phyloP scores from a whole-genome alignment of 768 basidiomycete species.

The Suillus alpinus region DNA sequence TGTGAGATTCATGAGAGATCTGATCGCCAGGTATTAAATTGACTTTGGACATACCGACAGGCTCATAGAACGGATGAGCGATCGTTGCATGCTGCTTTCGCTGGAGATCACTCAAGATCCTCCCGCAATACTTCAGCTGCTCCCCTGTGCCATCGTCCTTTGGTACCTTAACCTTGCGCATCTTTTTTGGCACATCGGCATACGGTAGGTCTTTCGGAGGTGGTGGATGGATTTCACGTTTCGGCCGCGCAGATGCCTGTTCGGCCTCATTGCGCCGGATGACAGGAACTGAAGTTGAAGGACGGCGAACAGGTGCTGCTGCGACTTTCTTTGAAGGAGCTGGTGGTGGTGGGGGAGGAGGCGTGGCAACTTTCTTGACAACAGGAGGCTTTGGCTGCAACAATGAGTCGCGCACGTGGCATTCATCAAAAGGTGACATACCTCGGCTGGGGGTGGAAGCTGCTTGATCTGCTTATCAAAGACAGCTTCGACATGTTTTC shows the following conservation, averaged over 20 bases:
- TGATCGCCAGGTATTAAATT: background rate
- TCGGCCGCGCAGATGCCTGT: constrained; percentile 68
- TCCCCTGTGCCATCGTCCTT: constrained; percentile 72
- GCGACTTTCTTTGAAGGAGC: constrained; percentile 32
- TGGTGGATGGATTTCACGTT: constrained; percentile 96
- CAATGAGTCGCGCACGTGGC: constrained; percentile 14
- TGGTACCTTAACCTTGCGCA: constrained; percentile 54
- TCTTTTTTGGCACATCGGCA: constrained; percentile 70
- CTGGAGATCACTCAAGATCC: constrained; percentile 70
- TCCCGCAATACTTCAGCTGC: constrained; percentile 81
- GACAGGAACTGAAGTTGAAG: constrained; percentile 78
- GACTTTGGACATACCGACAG: constrained; percentile 73
- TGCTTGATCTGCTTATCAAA: constrained; percentile 90
- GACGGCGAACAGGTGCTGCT: constrained; percentile 54
- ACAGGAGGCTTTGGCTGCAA: constrained; percentile 42
- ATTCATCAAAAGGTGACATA: constrained; percentile 39
- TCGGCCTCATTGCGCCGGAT: constrained; percentile 75
- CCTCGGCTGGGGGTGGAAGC: constrained; percentile 75
- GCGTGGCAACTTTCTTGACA: constrained; percentile 39
- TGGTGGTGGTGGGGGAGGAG: constrained; percentile 34
- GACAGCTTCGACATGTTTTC: constrained; percentile 74
- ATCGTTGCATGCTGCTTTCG: constrained; percentile 73
- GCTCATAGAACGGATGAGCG: constrained; percentile 87
- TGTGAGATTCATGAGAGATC: constrained; percentile 23
- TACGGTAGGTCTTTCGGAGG: constrained; percentile 89